Evolutionary conservation across 192 early-diverging fungal species (phyloP).

Genomic region (Phycomyces blakesleeanus): DNA sequence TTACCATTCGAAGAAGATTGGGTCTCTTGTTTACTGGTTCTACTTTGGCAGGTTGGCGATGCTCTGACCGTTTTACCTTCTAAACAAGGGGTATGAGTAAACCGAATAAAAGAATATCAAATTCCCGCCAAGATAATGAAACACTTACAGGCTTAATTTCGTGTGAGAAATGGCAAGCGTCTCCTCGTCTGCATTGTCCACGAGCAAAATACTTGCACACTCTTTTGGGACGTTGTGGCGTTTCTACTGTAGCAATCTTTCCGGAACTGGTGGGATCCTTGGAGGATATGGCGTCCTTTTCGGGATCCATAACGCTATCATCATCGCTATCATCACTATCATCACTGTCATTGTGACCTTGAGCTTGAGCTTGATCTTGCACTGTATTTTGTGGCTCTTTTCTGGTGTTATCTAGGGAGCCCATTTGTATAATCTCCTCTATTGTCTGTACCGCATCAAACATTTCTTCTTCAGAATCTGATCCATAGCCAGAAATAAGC

Average conservation of each 20-base stretch:
- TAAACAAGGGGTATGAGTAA: too few species aligned
- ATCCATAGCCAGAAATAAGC: slow-evolving; percentile 27
- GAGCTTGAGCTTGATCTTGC: too few species aligned
- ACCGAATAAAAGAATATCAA: not conserved
- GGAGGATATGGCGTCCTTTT: slow-evolving; percentile 44
- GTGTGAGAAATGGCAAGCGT: slow-evolving; percentile 43
- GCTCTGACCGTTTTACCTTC: slow-evolving; percentile 17
- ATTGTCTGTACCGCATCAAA: too few species aligned
- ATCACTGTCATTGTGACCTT: too few species aligned
- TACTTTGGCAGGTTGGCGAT: slow-evolving; percentile 17
- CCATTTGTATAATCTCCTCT: too few species aligned
- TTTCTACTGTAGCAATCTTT: slow-evolving; percentile 25
- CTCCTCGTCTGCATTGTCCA: slow-evolving; percentile 40
- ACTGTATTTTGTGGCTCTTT: slow-evolving; percentile 19
- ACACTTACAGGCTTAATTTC: slow-evolving; percentile 16
- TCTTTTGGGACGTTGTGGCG: slow-evolving; percentile 14
- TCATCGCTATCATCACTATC: slow-evolving; percentile 19
- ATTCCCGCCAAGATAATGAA: too few species aligned
- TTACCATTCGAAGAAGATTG: slow-evolving; percentile 42
- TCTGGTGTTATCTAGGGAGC: too few species aligned
- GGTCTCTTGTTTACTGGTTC: slow-evolving; percentile 29
- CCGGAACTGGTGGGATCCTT: slow-evolving; percentile 43
- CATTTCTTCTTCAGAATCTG: slow-evolving; percentile 20
- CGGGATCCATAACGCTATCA: slow-evolving; percentile 41
- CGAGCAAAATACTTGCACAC: slow-evolving; percentile 42